Conservation (phyloP, 257 asterid species). For the Lycium barbarum region DNA sequence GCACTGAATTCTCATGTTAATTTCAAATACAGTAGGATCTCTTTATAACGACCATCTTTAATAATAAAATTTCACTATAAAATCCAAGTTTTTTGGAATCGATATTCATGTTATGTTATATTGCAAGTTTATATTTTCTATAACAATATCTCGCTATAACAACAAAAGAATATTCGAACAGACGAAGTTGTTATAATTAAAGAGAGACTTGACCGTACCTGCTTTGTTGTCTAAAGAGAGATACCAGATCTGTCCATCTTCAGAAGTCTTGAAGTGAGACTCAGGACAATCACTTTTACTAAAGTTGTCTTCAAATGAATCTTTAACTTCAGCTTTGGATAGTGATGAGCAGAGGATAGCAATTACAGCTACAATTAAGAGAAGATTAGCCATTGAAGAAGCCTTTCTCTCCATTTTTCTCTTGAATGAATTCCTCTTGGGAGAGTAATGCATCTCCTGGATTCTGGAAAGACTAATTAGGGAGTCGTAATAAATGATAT, state of each 20-base stretch:
- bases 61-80: neutral
- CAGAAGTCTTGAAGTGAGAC: conserved; percentile 78
- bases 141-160: neutral
- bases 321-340: conserved; percentile 41
- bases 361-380: conserved; percentile 43
- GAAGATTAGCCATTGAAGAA: conserved; percentile 39
- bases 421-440: conserved; percentile 11
- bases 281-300: conserved; percentile 74
- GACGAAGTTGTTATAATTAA: neutral
- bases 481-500: conserved; percentile 26
- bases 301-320: conserved; percentile 68
- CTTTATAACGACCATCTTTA: neutral
- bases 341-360: conserved; percentile 31
- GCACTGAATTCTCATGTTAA: neutral
- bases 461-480: conserved; percentile 17
- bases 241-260: conserved; percentile 88
- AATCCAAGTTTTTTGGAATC: neutral
- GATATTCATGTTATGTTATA: neutral
- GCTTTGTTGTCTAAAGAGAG: conserved; percentile 73
- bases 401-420: conserved; percentile 52
- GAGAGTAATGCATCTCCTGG: neutral
- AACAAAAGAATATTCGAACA: too few relatives aligned
- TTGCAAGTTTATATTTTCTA: neutral
- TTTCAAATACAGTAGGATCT: neutral
- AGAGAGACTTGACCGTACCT: conserved; percentile 42